Evolutionary conservation across 495 filamentous ascomycete species (phyloP), one percentile per base, ranked within the genome.

Genomic region (Penicillium tannophilum): DNA sequence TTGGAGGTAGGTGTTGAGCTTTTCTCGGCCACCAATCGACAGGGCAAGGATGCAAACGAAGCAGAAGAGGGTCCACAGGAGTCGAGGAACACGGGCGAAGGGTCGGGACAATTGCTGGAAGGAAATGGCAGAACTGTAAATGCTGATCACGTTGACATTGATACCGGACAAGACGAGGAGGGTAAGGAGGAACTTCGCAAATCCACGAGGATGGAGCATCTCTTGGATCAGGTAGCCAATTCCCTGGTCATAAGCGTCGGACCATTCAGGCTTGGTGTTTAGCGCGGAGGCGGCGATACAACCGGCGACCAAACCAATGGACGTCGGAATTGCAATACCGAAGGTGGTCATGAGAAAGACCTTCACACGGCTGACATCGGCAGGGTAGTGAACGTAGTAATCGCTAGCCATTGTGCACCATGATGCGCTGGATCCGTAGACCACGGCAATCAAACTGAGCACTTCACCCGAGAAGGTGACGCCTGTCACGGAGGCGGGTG

Each of bases 341-440:
- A 75, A 61, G 0, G 67, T 71, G 1, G 71, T 75, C 55, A 68
- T 73, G 65, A 80, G 56, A 76, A 86, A 88, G 19, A 87, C 73
- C 59, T 81, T 84, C 47, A 73, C 63, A 49, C 76, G 75, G 19
- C 75, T 71, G 7, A 79, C 82, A 23, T 77, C 68, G 50, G 74
- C 76, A 0, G 84, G 85, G 60, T 86, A 87, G 41, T 86, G 78
- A 8, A 84, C 82, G 63, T 87, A 87, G 63, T 82, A 88, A 61
- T 88, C 86, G 0, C 79, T 78, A 0, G 80, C 83, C 44, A 86
- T 83, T 6, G 85, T 83, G 24, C 76, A 78, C 83, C 86, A 84
- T 35, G 79, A 84, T 1, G 78, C 80, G n/a, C 80, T 80, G 5
- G 78, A 82, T 20, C 82, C 82, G 64, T 85, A 88, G 49, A 84